A percentile compares a stretch with the other conserved stretches of the same genome.
Evolutionary conservation across 2,329 filamentous ascomycete genomes (phyloP).

Genomic region (Phyllosticta citribraziliensis): DNA sequence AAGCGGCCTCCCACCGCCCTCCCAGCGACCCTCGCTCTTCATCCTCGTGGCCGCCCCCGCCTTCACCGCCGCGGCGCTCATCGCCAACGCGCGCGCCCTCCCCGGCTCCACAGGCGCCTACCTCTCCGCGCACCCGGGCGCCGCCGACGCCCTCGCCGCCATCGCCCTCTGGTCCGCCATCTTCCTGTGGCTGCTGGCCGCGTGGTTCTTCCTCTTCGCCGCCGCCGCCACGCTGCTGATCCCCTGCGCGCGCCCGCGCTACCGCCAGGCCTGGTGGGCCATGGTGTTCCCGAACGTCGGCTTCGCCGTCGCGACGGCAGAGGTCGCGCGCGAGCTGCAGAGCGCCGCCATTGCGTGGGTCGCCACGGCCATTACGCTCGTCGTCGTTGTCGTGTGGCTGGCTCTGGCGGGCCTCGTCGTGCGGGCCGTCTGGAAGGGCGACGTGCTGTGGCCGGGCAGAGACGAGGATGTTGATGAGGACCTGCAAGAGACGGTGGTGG

Average conservation of each 20-base stretch:
- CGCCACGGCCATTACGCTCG: constrained; percentile 40
- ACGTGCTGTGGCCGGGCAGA: constrained; percentile 46
- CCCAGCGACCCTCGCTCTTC: constrained; percentile 61
- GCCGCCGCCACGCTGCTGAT: constrained; percentile 27
- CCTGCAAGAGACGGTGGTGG: background rate
- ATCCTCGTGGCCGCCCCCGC: constrained; percentile 67
- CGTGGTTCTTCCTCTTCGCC: constrained; percentile 46
- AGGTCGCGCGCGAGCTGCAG: constrained; percentile 27
- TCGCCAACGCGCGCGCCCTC: constrained; percentile 54
- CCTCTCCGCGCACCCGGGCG: constrained; percentile 19
- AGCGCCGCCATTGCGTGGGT: constrained; percentile 28
- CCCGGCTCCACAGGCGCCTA: constrained; percentile 29
- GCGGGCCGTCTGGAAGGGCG: constrained; percentile 40
- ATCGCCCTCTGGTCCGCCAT: constrained; percentile 42
- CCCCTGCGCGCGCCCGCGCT: constrained; percentile 38
- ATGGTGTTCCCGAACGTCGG: constrained; percentile 38
- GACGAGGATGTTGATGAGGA: constrained; percentile 6
- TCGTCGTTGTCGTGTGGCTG: constrained; percentile 43
- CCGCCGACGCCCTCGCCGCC: constrained; percentile 30
- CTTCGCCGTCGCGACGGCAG: constrained; percentile 34
- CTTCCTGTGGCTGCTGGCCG: constrained; percentile 54
- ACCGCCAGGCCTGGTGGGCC: constrained; percentile 47
- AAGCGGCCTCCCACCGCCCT: constrained; percentile 50
- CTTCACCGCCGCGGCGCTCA: constrained; percentile 60
- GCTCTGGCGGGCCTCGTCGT: constrained; percentile 45